Percentiles rank a stretch among this genome's conserved stretches.
Evolutionary conservation across 306 rosid species (phyloP).

Genomic region (Quercus glauca): DNA sequence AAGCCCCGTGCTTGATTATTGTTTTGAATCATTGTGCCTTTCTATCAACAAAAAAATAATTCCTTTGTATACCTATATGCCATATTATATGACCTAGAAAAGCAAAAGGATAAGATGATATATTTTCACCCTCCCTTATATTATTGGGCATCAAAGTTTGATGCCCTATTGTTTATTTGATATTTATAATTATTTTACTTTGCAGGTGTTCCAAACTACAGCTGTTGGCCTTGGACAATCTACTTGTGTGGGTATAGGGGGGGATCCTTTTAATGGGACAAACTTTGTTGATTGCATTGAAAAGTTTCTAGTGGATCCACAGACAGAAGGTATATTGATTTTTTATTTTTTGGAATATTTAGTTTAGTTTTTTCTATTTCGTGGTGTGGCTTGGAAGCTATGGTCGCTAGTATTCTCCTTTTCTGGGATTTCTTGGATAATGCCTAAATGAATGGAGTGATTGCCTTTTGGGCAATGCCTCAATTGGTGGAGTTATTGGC

Average conservation of each 20-base stretch:
- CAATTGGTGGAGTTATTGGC: neutral
- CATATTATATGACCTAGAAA: neutral
- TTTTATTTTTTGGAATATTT: neutral
- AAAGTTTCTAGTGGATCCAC: slow-evolving; percentile 82
- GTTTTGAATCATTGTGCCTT: neutral
- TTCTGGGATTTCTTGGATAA: neutral
- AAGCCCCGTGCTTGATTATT: neutral
- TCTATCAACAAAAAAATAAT: neutral
- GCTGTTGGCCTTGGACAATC: slow-evolving; percentile 99
- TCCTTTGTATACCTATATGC: neutral
- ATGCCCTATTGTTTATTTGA: slow-evolving; percentile 11
- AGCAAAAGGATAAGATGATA: neutral
- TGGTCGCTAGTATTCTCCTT: neutral
- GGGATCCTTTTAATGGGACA: slow-evolving; percentile 98
- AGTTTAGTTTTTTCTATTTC: neutral
- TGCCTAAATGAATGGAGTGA: neutral
- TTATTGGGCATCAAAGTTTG: neutral
- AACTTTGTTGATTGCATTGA: slow-evolving; percentile 94
- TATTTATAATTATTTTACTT: neutral
- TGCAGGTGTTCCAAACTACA: slow-evolving; percentile 96
- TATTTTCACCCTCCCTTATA: neutral
- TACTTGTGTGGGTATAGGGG: slow-evolving; percentile 98
- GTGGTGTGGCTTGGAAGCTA: neutral
- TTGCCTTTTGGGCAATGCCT: neutral
- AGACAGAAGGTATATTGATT: slow-evolving; percentile 75